Evolutionary conservation across 495 filamentous ascomycete genomes (phyloP), one percentile per base, ranked within the genome.

Genomic region (Pseudevernia furfuracea): DNA sequence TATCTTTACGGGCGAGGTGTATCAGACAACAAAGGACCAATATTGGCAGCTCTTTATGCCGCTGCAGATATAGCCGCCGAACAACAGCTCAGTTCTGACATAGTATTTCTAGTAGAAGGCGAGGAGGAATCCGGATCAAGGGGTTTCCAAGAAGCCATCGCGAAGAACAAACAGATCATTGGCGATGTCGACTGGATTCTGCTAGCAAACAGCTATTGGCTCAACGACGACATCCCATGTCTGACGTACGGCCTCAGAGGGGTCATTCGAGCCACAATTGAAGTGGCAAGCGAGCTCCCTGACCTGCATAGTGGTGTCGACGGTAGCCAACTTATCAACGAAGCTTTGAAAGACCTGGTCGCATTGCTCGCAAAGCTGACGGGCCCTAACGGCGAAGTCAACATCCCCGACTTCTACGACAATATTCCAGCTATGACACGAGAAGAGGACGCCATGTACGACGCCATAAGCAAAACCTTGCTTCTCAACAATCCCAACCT

Each of bases 1-100:
- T 97, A 96, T 71, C 79, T 97, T 4, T 97, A 98, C 69, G 94
- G 95, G n/a, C 90, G 94, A 67, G 94, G 94, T 25, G 90, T 93
- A 4, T 92, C 91, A 58, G 94, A 98, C 75, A 98, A 98, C 76
- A 98, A 98, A 72, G 94, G 94, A 0, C 94, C 94, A 1, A 88
- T 96, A 59, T 81, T 97, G 65, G 94, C 94, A 49, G 93, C 95
- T 7, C 77, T 97, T 0, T 97, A 94, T 71, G 94, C 93, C 0
- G 92, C 92, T 1, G 90, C 90, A 1, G 93, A 97, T 66, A 82
- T 97, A 5, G 83, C 87, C 37, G 84, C 90, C 41, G 85, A 87
- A 38, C 89, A 95, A 65, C 77, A 80, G 23, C 83, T 98, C 0
- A 86, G 86, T 55, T 89, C 89, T 30, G 91, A 97, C 71, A 86